A percentile compares a stretch with the other conserved stretches of the same genome.
Evolutionary conservation across 441 rosid species (phyloP).

Genomic region (Jatropha podagrica): DNA sequence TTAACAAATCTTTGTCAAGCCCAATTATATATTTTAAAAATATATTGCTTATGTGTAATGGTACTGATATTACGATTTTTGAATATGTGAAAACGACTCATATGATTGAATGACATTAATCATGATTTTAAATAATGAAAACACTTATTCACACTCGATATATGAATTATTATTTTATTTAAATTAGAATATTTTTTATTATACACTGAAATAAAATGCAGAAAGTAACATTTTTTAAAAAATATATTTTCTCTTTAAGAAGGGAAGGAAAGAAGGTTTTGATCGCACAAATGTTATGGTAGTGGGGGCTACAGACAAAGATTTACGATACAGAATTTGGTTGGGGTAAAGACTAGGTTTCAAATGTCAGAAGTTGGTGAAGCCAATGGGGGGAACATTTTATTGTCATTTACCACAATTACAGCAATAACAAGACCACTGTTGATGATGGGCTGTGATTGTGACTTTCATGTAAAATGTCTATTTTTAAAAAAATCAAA

Average conservation of each 20-base stretch:
- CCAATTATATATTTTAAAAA: background rate
- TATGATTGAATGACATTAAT: background rate
- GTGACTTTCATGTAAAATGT: background rate
- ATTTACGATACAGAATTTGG: background rate
- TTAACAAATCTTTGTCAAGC: background rate
- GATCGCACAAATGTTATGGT: background rate
- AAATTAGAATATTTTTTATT: too few relatives aligned
- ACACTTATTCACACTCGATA: too few relatives aligned
- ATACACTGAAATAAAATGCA: too few relatives aligned
- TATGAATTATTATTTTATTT: too few relatives aligned
- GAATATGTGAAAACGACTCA: constrained; percentile 16
- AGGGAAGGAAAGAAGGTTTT: background rate
- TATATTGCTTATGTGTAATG: background rate
- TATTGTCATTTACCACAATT: background rate
- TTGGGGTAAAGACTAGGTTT: background rate
- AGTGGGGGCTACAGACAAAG: background rate
- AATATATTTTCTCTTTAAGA: too few relatives aligned
- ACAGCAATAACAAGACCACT: background rate
- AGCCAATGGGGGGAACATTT: background rate
- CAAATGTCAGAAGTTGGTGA: background rate
- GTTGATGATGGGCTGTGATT: background rate
- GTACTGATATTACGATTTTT: background rate
- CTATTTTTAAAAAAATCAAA: background rate
- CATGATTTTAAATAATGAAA: background rate
- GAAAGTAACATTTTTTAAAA: too few relatives aligned